Evolutionary conservation across 2,329 filamentous ascomycete species (phyloP).

Genomic region (Cladosporium sp.): DNA sequence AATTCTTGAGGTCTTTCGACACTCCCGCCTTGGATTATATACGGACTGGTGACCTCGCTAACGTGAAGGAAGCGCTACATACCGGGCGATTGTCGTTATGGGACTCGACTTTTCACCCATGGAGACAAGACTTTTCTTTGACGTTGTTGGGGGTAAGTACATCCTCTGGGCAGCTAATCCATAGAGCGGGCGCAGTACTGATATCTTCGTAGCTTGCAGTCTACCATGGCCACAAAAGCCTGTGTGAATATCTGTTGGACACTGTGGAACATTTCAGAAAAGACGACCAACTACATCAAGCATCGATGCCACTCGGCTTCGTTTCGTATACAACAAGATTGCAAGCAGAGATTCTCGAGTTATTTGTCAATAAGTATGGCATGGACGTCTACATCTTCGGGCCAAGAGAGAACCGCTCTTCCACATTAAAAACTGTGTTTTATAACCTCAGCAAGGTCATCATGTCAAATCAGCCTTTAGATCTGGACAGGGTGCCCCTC

Average conservation of each 20-base stretch:
- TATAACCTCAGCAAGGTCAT: neutral
- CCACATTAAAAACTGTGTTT: no score
- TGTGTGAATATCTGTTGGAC: neutral
- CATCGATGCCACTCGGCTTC: neutral
- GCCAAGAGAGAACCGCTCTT: no score
- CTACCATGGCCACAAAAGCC: neutral
- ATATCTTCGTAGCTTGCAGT: neutral
- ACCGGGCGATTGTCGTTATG: neutral
- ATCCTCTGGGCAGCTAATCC: no score
- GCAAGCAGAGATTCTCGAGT: neutral
- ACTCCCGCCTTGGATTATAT: neutral
- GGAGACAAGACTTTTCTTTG: neutral
- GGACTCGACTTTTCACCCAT: neutral
- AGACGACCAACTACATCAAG: neutral
- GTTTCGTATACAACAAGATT: neutral
- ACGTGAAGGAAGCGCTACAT: neutral
- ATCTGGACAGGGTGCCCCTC: neutral
- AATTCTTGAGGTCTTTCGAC: neutral
- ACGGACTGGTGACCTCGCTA: neutral
- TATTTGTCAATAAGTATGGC: neutral
- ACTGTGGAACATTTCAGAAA: neutral
- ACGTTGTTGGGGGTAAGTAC: neutral
- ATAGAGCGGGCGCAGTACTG: no score
- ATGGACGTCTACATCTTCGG: neutral
- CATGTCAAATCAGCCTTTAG: neutral